Evolutionary conservation across 768 basidiomycete genomes (phyloP).

Genomic region (Termitomyces sp.): DNA sequence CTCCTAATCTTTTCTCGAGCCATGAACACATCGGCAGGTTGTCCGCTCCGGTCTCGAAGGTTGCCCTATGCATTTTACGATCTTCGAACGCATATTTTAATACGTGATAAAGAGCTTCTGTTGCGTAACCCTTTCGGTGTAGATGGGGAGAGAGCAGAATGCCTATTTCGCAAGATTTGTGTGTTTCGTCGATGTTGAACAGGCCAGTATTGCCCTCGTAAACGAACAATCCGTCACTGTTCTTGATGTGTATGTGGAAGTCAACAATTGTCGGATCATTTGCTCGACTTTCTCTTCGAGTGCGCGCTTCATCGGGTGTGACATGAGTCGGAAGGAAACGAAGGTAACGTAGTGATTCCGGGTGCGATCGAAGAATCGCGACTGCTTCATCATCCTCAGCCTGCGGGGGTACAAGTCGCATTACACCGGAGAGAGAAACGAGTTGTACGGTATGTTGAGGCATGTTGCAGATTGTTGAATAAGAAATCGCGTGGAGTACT

Average conservation of each 20-base stretch:
- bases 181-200: slow-evolving; percentile 32
- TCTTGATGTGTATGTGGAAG: slow-evolving; percentile 31
- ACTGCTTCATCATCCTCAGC: slow-evolving; percentile 31
- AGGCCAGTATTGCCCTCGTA: slow-evolving; percentile 36
- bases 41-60: slow-evolving; percentile 37
- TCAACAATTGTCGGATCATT: slow-evolving; percentile 29
- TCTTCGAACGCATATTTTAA: slow-evolving; percentile 40
- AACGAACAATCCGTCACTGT: slow-evolving; percentile 20
- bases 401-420: slow-evolving; percentile 31
- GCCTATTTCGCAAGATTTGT: slow-evolving; percentile 38
- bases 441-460: slow-evolving; percentile 25
- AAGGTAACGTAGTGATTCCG: slow-evolving; percentile 33
- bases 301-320: slow-evolving; percentile 31
- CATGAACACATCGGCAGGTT: slow-evolving; percentile 44
- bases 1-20: slow-evolving; percentile 38
- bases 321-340: slow-evolving; percentile 34
- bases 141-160: slow-evolving; percentile 34
- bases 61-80: slow-evolving; percentile 35
- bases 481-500: background rate
- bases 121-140: slow-evolving; percentile 36
- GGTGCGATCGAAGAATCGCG: slow-evolving; percentile 34
- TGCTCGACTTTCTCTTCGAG: slow-evolving; percentile 30
- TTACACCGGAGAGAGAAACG: slow-evolving; percentile 29
- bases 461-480: slow-evolving; percentile 11
- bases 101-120: slow-evolving; percentile 39